Evolutionary conservation across 2,329 filamentous ascomycete species (phyloP).

Genomic region (Elsinoe batatas): DNA sequence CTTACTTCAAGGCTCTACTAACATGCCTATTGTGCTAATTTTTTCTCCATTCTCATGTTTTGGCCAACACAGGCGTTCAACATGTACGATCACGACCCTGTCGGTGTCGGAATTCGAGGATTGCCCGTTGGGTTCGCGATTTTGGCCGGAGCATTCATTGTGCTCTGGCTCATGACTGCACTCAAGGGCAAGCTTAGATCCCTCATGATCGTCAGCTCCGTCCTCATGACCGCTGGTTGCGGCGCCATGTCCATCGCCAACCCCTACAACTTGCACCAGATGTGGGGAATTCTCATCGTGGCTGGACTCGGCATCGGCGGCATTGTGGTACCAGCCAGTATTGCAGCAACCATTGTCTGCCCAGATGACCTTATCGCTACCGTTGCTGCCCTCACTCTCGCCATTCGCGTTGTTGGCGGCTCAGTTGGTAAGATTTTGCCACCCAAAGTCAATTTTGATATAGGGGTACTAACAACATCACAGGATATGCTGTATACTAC

Average conservation of each 20-base stretch:
- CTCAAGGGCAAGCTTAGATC: conserved; percentile 50
- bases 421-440: conserved; percentile 36
- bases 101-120: conserved; percentile 54
- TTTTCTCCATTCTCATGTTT: conserved; percentile 22
- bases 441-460: not conserved
- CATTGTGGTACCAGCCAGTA: conserved; percentile 57
- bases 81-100: conserved; percentile 49
- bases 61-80: conserved; percentile 58
- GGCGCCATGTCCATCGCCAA: conserved; percentile 25
- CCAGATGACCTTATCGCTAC: conserved; percentile 62
- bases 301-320: conserved; percentile 57
- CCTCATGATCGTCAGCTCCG: conserved; percentile 49
- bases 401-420: conserved; percentile 60
- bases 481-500: conserved; percentile 34
- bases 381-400: conserved; percentile 56
- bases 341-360: conserved; percentile 57
- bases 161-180: conserved; percentile 47
- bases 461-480: not conserved
- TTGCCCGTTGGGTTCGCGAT: conserved; percentile 57
- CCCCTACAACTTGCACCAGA: conserved; percentile 28
- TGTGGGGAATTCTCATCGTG: conserved; percentile 51
- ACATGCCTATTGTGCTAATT: too few species aligned
- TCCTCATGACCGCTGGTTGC: conserved; percentile 53
- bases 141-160: conserved; percentile 50
- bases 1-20: too few species aligned